These are phyloP conservation scores for Spathaspora gorwiae DNA, from an alignment of 805 yeast genomes.

Conservation along the genomic window DNA sequence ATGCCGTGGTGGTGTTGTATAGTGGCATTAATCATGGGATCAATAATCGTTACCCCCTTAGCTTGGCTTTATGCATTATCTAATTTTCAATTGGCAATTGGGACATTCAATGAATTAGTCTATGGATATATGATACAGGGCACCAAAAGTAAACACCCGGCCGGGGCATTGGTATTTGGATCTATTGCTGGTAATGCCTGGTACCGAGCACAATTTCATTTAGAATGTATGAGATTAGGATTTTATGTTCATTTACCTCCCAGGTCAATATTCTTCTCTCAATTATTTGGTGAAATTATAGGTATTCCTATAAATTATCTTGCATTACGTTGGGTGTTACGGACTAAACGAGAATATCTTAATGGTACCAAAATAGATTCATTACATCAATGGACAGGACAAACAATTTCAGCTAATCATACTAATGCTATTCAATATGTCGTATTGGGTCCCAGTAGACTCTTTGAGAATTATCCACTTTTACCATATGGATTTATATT, in stretches of 20 bases:
- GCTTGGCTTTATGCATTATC: constrained; percentile 48
- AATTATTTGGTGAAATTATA: constrained; percentile 47
- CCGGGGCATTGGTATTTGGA: constrained; percentile 46
- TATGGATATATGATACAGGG: constrained; percentile 44
- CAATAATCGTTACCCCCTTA: constrained; percentile 44
- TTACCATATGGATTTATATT: constrained; percentile 43
- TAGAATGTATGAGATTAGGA: constrained; percentile 37
- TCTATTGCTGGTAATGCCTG: constrained; percentile 53
- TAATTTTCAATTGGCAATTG: constrained; percentile 49
- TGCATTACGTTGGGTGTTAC: constrained; percentile 45
- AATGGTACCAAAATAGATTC: constrained; percentile 36
- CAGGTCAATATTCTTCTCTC: constrained; percentile 45
- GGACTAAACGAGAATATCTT: constrained; percentile 34
- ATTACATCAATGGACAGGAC: constrained; percentile 51
- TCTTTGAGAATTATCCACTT: constrained; percentile 38
- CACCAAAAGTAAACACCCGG: constrained; percentile 35
- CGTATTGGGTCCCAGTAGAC: constrained; percentile 43
- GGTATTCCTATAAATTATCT: constrained; percentile 51
- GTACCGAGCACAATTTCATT: constrained; percentile 44
- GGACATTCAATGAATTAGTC: constrained; percentile 47
- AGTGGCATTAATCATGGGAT: constrained; percentile 41
- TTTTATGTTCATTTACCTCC: constrained; percentile 54
- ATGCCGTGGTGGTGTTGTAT: constrained; percentile 43
- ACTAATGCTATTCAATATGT: constrained; percentile 51
- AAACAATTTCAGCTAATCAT: constrained; percentile 35